These are phyloP conservation scores for Trichosporon asahii DNA, from an alignment of 1,284 basidiomycete genomes.

Conservation along the genomic window DNA sequence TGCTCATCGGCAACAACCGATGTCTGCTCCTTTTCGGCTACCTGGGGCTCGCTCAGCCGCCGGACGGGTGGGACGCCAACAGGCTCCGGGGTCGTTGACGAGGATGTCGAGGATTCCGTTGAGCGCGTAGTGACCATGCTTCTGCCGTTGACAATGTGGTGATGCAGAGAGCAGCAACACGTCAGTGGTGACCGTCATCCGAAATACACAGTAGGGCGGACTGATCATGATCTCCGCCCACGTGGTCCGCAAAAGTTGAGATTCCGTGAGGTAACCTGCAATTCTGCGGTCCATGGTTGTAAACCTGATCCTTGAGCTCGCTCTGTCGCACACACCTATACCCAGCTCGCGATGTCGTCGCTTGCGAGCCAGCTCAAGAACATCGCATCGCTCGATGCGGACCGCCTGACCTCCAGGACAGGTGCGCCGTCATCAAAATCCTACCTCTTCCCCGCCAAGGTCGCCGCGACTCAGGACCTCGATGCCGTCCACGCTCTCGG, in stretches of 20 bases:
- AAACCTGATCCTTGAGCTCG: constrained; percentile 5
- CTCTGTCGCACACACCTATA: constrained; percentile 7
- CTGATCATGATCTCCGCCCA: constrained; percentile 17
- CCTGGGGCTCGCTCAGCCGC: background rate
- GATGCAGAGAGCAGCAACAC: background rate
- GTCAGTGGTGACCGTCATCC: constrained; percentile 5
- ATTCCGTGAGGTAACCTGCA: background rate
- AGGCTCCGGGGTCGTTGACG: constrained; percentile 21
- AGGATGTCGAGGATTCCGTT: constrained; percentile 7
- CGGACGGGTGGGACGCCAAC: background rate
- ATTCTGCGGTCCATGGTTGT: background rate
- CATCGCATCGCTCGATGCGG: constrained; percentile 73
- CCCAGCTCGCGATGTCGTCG: constrained; percentile 52
- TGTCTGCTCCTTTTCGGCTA: background rate
- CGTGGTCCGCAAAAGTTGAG: constrained; percentile 21
- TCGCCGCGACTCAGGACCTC: constrained; percentile 77
- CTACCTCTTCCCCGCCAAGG: constrained; percentile 81
- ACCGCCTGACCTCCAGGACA: constrained; percentile 63
- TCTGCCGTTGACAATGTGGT: background rate
- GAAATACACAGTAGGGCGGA: constrained; percentile 9
- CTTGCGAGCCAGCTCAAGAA: constrained; percentile 80
- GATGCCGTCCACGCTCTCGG: constrained; percentile 82
- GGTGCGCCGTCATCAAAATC: constrained; percentile 58
- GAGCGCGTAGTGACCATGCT: constrained; percentile 23
- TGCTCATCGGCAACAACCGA: background rate